Percentiles rank a stretch among this genome's conserved stretches.
Evolutionary conservation across 2,329 filamentous ascomycete species (phyloP).

Genomic region (Colletotrichum lupini): DNA sequence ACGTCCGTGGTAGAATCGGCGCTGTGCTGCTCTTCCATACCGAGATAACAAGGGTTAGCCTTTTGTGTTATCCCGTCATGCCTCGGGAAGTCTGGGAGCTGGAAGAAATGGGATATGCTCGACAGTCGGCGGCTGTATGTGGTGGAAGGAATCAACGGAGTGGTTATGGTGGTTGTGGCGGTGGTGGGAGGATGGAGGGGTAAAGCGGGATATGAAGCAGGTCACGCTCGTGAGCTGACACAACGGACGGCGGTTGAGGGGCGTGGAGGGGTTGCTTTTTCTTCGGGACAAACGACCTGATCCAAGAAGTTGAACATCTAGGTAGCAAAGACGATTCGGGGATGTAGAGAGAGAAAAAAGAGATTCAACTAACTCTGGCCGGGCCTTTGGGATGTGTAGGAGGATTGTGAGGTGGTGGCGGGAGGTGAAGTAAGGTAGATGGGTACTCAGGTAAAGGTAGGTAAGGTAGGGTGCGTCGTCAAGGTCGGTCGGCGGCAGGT

Average conservation of each 20-base stretch:
- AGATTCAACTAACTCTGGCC: conserved; percentile 26
- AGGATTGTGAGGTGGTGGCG: background rate
- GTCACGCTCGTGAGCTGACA: conserved; percentile 20
- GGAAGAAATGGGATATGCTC: background rate
- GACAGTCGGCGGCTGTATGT: conserved; percentile 9
- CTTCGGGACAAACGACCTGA: conserved; percentile 6
- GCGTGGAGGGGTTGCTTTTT: background rate
- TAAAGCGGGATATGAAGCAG: conserved; percentile 33
- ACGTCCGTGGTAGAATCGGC: conserved; percentile 25
- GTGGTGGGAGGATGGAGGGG: conserved; percentile 32
- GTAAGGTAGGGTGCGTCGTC: background rate
- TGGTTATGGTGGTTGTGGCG: conserved; percentile 15
- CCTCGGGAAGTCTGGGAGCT: conserved; percentile 42
- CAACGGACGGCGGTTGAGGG: background rate
- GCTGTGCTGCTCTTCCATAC: conserved; percentile 62
- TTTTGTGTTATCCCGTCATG: conserved; percentile 49
- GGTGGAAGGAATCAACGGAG: background rate
- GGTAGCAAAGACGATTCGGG: background rate
- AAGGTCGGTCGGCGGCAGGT: background rate
- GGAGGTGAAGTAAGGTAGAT: background rate
- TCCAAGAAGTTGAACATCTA: conserved; percentile 10
- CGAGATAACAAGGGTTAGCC: conserved; percentile 51
- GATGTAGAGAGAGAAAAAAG: background rate
- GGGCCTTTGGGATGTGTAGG: conserved; percentile 15
- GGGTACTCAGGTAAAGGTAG: background rate